Percentiles rank a stretch among this genome's conserved stretches.
phyloP scores from a whole-genome alignment of 805 yeast species.

The Blastobotrys robertii region DNA sequence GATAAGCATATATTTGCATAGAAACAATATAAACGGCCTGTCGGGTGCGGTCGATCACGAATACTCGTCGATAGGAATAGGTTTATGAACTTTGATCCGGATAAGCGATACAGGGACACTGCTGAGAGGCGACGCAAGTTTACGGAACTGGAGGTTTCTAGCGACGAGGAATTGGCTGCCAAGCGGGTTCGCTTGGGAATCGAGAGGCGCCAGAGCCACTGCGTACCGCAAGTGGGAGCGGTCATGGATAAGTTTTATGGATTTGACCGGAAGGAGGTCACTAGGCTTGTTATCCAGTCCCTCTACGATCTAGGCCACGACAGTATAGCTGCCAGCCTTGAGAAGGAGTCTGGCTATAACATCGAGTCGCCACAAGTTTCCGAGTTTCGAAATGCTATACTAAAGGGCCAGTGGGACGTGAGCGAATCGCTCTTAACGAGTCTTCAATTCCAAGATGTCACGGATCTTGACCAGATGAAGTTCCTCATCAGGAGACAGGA shows the following conservation, averaged over 20 bases:
- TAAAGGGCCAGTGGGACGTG: slow-evolving; percentile 34
- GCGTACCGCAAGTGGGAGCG: neutral
- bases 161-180: too few relatives aligned
- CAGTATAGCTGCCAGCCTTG: slow-evolving; percentile 31
- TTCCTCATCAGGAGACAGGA: slow-evolving; percentile 33
- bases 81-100: too few relatives aligned
- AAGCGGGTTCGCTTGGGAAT: too few relatives aligned
- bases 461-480: slow-evolving; percentile 18
- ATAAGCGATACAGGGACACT: too few relatives aligned
- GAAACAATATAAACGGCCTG: too few relatives aligned
- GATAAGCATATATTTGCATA: too few relatives aligned
- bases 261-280: slow-evolving; percentile 30
- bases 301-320: slow-evolving; percentile 41
- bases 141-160: too few relatives aligned
- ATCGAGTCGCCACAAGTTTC: slow-evolving; percentile 36
- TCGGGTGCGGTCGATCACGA: too few relatives aligned
- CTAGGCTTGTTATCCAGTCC: slow-evolving; percentile 42
- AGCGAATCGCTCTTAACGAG: slow-evolving; percentile 27
- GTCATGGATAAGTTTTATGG: slow-evolving; percentile 15
- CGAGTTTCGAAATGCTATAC: slow-evolving; percentile 31
- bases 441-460: slow-evolving; percentile 19
- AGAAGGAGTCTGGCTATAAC: slow-evolving; percentile 28
- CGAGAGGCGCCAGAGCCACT: too few relatives aligned
- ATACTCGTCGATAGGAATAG: too few relatives aligned
- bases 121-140: too few relatives aligned